phyloP scores from a whole-genome alignment of 805 yeast species.

The Metschnikowia aberdeeniae region DNA sequence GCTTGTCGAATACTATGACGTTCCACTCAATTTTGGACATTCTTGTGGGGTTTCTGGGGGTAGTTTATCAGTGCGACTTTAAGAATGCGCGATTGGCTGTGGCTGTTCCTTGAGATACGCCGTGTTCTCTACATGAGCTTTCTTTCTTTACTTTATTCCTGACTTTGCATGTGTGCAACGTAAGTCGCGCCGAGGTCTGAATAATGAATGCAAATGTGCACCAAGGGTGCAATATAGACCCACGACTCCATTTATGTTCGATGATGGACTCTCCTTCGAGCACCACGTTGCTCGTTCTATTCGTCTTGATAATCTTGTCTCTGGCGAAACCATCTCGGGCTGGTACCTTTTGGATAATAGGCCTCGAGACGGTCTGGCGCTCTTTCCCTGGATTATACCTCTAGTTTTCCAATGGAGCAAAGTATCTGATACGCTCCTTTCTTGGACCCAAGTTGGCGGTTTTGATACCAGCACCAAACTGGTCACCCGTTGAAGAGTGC shows the following conservation, averaged over 20 bases:
- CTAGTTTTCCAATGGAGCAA: constrained; percentile 32
- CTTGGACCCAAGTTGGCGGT: constrained; percentile 43
- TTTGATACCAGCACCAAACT: constrained; percentile 44
- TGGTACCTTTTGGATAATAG: no score
- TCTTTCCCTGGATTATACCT: neutral
- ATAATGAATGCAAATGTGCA: constrained; percentile 16
- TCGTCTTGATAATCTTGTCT: no score
- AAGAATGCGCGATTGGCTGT: neutral
- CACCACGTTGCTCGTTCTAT: neutral
- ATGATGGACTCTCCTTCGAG: neutral
- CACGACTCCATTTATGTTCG: neutral
- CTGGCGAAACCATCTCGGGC: no score
- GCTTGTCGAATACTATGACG: constrained; percentile 67
- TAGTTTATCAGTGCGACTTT: neutral
- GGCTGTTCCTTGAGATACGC: no score
- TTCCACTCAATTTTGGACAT: constrained; percentile 30
- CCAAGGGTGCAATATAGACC: constrained; percentile 4
- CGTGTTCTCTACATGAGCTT: no score
- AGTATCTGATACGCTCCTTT: constrained; percentile 38
- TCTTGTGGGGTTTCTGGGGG: neutral
- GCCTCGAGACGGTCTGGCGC: no score
- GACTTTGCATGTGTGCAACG: neutral
- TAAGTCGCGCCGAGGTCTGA: constrained; percentile 6
- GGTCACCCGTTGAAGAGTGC: constrained; percentile 38
- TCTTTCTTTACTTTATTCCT: neutral